phyloP scores from a whole-genome alignment of 352 stramenopile species.

The Phytophthora pistaciae region DNA sequence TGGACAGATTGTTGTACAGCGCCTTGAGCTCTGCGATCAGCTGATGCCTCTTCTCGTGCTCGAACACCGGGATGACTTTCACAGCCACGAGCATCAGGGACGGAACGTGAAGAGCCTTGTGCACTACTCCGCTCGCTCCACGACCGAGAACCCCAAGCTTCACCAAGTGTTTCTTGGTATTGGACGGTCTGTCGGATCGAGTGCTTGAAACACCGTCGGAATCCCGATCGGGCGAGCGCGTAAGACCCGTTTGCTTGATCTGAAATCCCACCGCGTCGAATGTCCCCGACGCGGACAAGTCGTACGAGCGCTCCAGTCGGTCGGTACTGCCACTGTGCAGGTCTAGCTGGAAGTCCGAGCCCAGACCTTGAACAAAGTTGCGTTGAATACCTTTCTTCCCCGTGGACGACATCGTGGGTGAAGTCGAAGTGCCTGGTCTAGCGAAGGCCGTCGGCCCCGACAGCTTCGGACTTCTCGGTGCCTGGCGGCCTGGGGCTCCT shows the following conservation, averaged over 20 bases:
- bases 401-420: slow-evolving; percentile 47
- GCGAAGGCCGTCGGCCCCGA: slow-evolving; percentile 27
- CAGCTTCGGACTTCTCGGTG: slow-evolving; percentile 57
- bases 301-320: slow-evolving; percentile 79
- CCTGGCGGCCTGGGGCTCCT: slow-evolving; percentile 41
- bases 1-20: slow-evolving; percentile 89
- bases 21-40: slow-evolving; percentile 89
- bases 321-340: slow-evolving; percentile 63
- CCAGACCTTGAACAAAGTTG: slow-evolving; percentile 75
- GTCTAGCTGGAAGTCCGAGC: slow-evolving; percentile 77
- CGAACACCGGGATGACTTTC: slow-evolving; percentile 92
- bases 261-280: slow-evolving; percentile 86
- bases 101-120: slow-evolving; percentile 91
- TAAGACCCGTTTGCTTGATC: slow-evolving; percentile 87
- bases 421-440: slow-evolving; percentile 42
- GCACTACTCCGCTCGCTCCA: slow-evolving; percentile 89
- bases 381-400: slow-evolving; percentile 78
- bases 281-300: slow-evolving; percentile 82
- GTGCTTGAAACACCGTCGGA: slow-evolving; percentile 19
- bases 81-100: slow-evolving; percentile 91
- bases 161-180: slow-evolving; percentile 84
- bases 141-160: slow-evolving; percentile 84
- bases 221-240: slow-evolving; percentile 62
- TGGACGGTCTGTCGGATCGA: slow-evolving; percentile 43
- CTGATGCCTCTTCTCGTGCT: slow-evolving; percentile 89